Percentiles rank a stretch among this genome's conserved stretches.
These are phyloP conservation scores for Oryza meridionalis DNA, from an alignment of 176 grass and related monocot genomes.

Conservation along the genomic window DNA sequence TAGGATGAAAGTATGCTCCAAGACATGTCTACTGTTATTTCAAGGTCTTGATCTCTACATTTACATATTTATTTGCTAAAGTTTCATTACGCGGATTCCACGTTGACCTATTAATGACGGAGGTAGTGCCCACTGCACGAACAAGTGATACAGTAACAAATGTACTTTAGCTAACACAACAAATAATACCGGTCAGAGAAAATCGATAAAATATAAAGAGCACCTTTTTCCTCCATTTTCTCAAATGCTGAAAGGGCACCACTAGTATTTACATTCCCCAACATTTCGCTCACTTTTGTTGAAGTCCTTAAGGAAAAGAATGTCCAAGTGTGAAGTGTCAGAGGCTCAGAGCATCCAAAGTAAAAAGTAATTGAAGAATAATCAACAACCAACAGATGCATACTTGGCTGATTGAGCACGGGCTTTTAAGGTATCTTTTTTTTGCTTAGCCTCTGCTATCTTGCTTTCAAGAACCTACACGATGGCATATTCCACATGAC, in stretches of 20 bases:
- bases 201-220: not conserved
- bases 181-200: not conserved
- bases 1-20: not conserved
- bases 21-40: not conserved
- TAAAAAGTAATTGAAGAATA: slow-evolving; percentile 3
- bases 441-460: slow-evolving; percentile 93
- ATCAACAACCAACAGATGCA: slow-evolving; percentile 31
- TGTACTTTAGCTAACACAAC: not conserved
- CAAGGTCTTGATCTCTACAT: not conserved
- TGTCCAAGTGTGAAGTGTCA: not conserved
- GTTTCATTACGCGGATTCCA: not conserved
- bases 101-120: not conserved
- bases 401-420: slow-evolving; percentile 99
- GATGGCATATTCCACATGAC: slow-evolving; percentile 31
- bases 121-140: not conserved
- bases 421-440: slow-evolving; percentile 98
- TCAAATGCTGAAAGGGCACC: slow-evolving; percentile 96
- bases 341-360: slow-evolving; percentile 14
- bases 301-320: slow-evolving; percentile 62
- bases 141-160: not conserved
- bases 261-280: slow-evolving; percentile 97
- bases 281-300: slow-evolving; percentile 99
- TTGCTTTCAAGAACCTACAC: slow-evolving; percentile 96
- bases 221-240: slow-evolving; percentile 99
- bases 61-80: not conserved